Conservation (phyloP, 768 basidiomycete species). For the Amanita exitialis region DNA sequence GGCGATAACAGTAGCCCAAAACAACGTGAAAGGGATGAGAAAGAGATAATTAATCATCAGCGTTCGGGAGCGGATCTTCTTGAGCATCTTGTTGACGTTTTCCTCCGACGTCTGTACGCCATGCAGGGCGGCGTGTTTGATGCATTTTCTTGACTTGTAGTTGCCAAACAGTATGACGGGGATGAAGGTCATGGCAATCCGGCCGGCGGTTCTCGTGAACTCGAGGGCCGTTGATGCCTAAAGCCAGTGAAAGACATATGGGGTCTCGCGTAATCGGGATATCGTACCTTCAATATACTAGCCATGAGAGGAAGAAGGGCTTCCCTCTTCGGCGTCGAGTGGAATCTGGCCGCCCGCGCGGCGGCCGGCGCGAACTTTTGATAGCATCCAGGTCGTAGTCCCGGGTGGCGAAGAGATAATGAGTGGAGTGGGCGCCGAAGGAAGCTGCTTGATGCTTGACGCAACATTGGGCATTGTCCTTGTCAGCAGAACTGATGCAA, state of each 20-base stretch:
- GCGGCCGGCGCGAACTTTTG: background rate
- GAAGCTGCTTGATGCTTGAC: conserved; percentile 24
- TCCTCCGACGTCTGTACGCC: conserved; percentile 43
- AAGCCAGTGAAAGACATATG: background rate
- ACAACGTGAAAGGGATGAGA: conserved; percentile 47
- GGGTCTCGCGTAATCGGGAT: background rate
- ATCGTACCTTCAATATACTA: conserved; percentile 50
- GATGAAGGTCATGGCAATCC: conserved; percentile 67
- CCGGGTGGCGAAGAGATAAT: background rate
- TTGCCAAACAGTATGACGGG: conserved; percentile 60
- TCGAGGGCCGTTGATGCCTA: conserved; percentile 72
- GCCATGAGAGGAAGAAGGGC: conserved; percentile 38
- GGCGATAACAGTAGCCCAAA: conserved; percentile 62
- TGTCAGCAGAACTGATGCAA: conserved; percentile 8
- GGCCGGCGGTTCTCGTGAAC: conserved; percentile 55
- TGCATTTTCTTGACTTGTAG: conserved; percentile 34
- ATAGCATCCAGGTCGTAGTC: background rate
- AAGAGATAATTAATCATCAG: conserved; percentile 44
- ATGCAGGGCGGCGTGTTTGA: conserved; percentile 41
- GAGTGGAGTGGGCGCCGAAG: background rate
- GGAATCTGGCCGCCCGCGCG: conserved; percentile 16
- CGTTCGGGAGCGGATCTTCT: conserved; percentile 38
- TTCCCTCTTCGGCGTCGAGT: conserved; percentile 26
- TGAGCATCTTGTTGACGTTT: conserved; percentile 36
- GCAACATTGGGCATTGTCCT: conserved; percentile 46